A percentile compares a stretch with the other conserved stretches of the same genome.
phyloP scores from a whole-genome alignment of 345 rosid genomes.

The Salix suchowensis region DNA sequence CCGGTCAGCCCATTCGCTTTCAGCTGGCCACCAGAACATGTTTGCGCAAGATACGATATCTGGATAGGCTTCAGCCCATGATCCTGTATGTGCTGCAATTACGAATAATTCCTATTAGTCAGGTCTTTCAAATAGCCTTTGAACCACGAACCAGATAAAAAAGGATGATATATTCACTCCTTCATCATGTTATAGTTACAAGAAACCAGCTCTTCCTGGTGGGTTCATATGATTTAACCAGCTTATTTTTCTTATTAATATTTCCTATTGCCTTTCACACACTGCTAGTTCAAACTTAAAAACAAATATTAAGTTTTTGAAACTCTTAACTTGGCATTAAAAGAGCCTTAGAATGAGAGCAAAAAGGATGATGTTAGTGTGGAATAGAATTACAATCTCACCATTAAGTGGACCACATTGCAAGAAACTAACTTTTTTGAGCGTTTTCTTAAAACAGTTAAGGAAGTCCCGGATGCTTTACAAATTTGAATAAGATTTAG shows the following conservation, averaged over 20 bases:
- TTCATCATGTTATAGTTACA: no score
- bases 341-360: not conserved
- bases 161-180: not conserved
- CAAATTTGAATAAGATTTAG: not conserved
- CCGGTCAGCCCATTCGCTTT: constrained; percentile 46
- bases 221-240: not conserved
- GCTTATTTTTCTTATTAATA: not conserved
- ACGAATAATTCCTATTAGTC: not conserved
- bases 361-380: not conserved
- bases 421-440: not conserved
- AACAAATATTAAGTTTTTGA: not conserved
- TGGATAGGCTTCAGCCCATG: constrained; percentile 84
- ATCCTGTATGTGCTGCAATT: constrained; percentile 62
- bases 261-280: not conserved
- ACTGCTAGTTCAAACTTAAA: not conserved
- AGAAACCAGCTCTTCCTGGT: not conserved
- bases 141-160: not conserved
- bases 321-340: not conserved
- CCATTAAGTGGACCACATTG: not conserved
- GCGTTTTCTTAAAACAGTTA: no score
- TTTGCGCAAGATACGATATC: constrained; percentile 76
- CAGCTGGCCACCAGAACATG: constrained; percentile 85
- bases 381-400: not conserved
- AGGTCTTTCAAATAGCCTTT: not conserved
- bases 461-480: not conserved